phyloP scores from a whole-genome alignment of 169 alveolate species.

The Plasmodium malariae region DNA sequence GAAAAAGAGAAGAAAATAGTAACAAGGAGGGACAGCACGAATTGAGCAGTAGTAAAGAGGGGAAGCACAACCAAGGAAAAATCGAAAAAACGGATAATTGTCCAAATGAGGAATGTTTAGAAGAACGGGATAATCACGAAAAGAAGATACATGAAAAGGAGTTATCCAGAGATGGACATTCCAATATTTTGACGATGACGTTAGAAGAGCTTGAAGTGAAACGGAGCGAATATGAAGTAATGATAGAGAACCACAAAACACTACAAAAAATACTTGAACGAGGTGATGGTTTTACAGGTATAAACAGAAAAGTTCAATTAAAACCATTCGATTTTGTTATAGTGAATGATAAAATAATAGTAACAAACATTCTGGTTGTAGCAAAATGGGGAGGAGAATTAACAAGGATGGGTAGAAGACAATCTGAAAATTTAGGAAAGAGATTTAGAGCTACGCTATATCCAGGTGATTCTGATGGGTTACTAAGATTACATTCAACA shows the following conservation, averaged over 20 bases:
- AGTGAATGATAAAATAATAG: slow-evolving; percentile 62
- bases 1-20: background rate
- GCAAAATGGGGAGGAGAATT: slow-evolving; percentile 99
- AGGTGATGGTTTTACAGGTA: slow-evolving; percentile 96
- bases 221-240: slow-evolving; percentile 61
- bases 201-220: slow-evolving; percentile 59
- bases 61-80: background rate
- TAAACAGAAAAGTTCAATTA: slow-evolving; percentile 95
- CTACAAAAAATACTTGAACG: slow-evolving; percentile 90
- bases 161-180: background rate
- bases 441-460: slow-evolving; percentile 91
- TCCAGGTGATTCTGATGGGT: slow-evolving; percentile 95
- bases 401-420: slow-evolving; percentile 95
- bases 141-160: background rate
- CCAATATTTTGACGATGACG: background rate
- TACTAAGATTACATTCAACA: slow-evolving; percentile 97
- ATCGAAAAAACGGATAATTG: background rate
- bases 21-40: background rate
- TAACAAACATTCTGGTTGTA: slow-evolving; percentile 92
- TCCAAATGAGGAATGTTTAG: background rate
- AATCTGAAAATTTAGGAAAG: slow-evolving; percentile 94
- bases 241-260: slow-evolving; percentile 84
- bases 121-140: background rate
- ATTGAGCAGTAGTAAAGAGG: too few species aligned
- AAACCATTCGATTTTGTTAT: slow-evolving; percentile 87